Evolutionary conservation across 78 protist genomes (phyloP).

Genomic region (Polysphondylium violaceum): DNA sequence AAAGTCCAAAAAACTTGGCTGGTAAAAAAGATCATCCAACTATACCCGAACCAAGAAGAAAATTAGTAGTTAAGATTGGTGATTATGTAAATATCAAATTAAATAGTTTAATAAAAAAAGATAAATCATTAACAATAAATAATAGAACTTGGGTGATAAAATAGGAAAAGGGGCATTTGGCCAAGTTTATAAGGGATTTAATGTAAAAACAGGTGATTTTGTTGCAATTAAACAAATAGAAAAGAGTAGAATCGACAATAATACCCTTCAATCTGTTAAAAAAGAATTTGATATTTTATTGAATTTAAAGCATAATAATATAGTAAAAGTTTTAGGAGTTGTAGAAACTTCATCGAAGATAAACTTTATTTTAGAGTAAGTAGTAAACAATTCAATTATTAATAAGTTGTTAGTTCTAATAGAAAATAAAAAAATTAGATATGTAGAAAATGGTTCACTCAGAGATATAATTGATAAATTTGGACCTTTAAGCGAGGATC

Average conservation of each 20-base stretch:
- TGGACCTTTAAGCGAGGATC: slow-evolving; percentile 67
- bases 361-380: slow-evolving; percentile 71
- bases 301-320: slow-evolving; percentile 66
- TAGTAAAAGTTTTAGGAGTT: slow-evolving; percentile 69
- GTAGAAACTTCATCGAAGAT: slow-evolving; percentile 63
- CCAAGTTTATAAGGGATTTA: slow-evolving; percentile 68
- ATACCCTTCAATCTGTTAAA: slow-evolving; percentile 28
- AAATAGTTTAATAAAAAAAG: not conserved
- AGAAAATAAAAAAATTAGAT: not conserved
- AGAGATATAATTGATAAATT: slow-evolving; percentile 64
- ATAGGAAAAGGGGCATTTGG: slow-evolving; percentile 83
- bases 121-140: not conserved
- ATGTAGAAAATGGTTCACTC: slow-evolving; percentile 79
- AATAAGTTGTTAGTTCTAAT: not conserved
- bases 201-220: slow-evolving; percentile 77
- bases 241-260: slow-evolving; percentile 17
- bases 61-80: slow-evolving; percentile 40
- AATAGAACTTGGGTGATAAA: slow-evolving; percentile 66
- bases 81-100: slow-evolving; percentile 50
- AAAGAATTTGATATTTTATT: slow-evolving; percentile 56
- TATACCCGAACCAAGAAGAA: slow-evolving; percentile 27
- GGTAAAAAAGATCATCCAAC: not conserved
- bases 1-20: not conserved
- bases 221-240: slow-evolving; percentile 79
- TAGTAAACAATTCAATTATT: not conserved